phyloP scores from a whole-genome alignment of 352 stramenopile genomes.

The Phytophthora megakarya region DNA sequence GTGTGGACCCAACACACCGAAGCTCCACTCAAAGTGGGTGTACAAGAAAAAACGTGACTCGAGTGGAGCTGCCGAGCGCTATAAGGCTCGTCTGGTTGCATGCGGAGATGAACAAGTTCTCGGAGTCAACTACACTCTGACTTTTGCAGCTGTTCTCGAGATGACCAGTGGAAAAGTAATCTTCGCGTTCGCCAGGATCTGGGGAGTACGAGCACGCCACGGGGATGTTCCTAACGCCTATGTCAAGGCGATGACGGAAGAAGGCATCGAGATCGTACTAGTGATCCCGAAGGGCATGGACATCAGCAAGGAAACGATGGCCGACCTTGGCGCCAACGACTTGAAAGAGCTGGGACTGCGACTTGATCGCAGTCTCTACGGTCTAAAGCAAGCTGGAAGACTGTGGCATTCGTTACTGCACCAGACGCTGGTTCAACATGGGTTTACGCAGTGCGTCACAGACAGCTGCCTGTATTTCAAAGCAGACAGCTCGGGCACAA shows the following conservation, averaged over 20 bases:
- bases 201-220: no score
- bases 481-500: not conserved
- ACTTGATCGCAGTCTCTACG: not conserved
- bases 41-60: not conserved
- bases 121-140: not conserved
- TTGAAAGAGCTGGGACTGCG: no score
- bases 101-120: not conserved
- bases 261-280: no score
- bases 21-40: not conserved
- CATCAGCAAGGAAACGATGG: not conserved
- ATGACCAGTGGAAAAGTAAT: not conserved
- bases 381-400: conserved; percentile 1
- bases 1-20: not conserved
- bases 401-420: not conserved
- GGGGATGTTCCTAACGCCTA: no score
- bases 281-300: not conserved
- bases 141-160: not conserved
- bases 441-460: conserved; percentile 1
- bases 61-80: not conserved
- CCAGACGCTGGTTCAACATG: not conserved
- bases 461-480: conserved; percentile 11
- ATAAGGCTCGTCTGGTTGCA: not conserved
- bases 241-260: no score
- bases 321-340: not conserved
- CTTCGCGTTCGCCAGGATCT: not conserved